phyloP scores from a whole-genome alignment of 2,329 filamentous ascomycete genomes.

The Malbranchea zuffiana region DNA sequence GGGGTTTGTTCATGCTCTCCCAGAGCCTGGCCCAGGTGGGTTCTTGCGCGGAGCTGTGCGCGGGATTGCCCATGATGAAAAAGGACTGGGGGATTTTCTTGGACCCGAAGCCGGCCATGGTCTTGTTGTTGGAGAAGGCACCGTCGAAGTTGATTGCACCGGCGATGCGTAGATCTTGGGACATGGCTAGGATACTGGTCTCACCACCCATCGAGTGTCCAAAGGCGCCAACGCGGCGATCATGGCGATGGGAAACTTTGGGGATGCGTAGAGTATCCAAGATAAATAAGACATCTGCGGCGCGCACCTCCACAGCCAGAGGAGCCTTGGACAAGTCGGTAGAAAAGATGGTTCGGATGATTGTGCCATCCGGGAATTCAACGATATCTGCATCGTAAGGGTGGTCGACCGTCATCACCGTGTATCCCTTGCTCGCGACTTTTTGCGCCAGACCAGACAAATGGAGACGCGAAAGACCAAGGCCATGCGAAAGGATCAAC shows the following conservation, averaged over 20 bases:
- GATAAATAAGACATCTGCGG: conserved; percentile 12
- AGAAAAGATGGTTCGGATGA: conserved; percentile 1
- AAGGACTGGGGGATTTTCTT: conserved; percentile 13
- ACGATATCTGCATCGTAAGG: conserved; percentile 17
- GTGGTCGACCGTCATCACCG: conserved; percentile 16
- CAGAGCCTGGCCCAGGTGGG: conserved; percentile 15
- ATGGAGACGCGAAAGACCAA: conserved; percentile 7
- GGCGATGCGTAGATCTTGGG: conserved; percentile 17
- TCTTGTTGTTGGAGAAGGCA: conserved; percentile 16
- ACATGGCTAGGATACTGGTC: conserved; percentile 19
- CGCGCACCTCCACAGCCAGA: conserved; percentile 11
- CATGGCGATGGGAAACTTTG: conserved; percentile 3
- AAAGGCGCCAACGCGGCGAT: conserved; percentile 16
- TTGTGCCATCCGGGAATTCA: conserved; percentile 17
- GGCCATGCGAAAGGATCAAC: conserved; percentile 9
- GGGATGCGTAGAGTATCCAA: conserved; percentile 9
- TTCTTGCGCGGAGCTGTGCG: conserved; percentile 12
- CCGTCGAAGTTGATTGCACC: conserved; percentile 30
- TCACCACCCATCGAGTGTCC: conserved; percentile 32
- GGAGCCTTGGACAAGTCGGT: conserved; percentile 7
- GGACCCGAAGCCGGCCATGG: conserved; percentile 12
- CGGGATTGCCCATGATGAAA: conserved; percentile 12
- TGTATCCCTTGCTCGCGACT: conserved; percentile 11
- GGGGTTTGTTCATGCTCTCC: conserved; percentile 8
- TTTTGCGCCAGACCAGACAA: conserved; percentile 10